phyloP scores from a whole-genome alignment of 2,329 filamentous ascomycete genomes.

The Emericellopsis cladophorae region DNA sequence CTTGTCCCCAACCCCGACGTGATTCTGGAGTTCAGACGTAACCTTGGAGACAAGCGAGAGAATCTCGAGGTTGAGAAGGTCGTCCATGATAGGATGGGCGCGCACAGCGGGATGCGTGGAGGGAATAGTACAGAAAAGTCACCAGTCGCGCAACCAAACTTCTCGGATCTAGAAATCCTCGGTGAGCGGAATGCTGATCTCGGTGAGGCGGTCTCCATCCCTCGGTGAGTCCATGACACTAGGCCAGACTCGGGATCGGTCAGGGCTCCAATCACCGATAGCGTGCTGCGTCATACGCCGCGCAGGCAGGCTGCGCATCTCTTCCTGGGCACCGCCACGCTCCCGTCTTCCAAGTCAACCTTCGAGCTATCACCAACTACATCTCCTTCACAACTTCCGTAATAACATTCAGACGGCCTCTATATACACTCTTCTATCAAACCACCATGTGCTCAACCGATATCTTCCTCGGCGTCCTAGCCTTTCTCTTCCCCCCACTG shows the following conservation, averaged over 20 bases:
- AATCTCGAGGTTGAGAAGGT: constrained; percentile 72
- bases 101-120: not conserved
- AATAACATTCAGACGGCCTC: not conserved
- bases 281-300: not conserved
- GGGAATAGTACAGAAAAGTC: not conserved
- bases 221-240: no score
- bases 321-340: not conserved
- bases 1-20: constrained; percentile 84
- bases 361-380: not conserved
- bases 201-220: no score
- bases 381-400: not conserved
- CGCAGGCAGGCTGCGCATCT: not conserved
- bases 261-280: no score
- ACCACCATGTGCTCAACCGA: constrained; percentile 43
- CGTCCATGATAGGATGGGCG: constrained; percentile 6
- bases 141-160: not conserved
- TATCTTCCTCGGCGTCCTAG: constrained; percentile 50
- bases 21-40: constrained; percentile 86
- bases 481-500: constrained; percentile 53
- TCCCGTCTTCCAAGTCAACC: not conserved
- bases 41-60: constrained; percentile 92
- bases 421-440: not conserved
- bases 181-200: no score
- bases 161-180: no score
- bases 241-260: no score